phyloP scores from a whole-genome alignment of 371 early-diverging fungal species.

The Syncephalastrum racemosum region DNA sequence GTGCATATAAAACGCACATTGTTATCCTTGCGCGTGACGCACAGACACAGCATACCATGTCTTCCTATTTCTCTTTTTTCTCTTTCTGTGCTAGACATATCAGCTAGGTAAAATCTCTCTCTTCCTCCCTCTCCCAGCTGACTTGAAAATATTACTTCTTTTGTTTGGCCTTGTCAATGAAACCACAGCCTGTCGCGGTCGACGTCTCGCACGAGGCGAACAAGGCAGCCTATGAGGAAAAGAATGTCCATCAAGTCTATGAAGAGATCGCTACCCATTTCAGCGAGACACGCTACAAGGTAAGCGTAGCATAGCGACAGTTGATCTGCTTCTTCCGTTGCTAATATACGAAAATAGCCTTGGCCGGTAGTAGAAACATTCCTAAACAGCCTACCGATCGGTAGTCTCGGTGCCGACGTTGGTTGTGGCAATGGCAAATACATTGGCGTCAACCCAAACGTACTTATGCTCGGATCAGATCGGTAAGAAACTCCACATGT shows the following conservation, averaged over 20 bases:
- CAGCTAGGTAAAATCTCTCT: too few species aligned
- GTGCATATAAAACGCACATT: too few species aligned
- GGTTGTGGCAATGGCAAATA: slow-evolving; percentile 99
- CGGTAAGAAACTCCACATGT: slow-evolving; percentile 66
- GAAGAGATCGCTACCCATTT: slow-evolving; percentile 93
- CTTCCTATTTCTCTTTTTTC: too few species aligned
- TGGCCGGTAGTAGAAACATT: slow-evolving; percentile 97
- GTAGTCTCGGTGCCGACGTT: slow-evolving; percentile 88
- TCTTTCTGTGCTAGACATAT: too few species aligned
- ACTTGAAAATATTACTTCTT: slow-evolving; percentile 1
- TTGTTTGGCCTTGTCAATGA: slow-evolving; percentile 6
- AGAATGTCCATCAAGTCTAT: slow-evolving; percentile 90
- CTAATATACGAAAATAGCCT: slow-evolving; percentile 51
- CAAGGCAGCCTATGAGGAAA: slow-evolving; percentile 60
- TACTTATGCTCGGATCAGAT: slow-evolving; percentile 84
- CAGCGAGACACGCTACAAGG: slow-evolving; percentile 93
- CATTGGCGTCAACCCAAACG: slow-evolving; percentile 76
- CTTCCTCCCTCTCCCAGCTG: too few species aligned
- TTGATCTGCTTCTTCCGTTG: not conserved
- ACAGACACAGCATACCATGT: too few species aligned
- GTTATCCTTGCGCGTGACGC: too few species aligned
- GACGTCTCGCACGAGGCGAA: slow-evolving; percentile 49
- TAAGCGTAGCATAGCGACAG: slow-evolving; percentile 20
- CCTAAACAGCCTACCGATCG: slow-evolving; percentile 56
- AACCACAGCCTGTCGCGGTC: slow-evolving; percentile 59